phyloP scores from a whole-genome alignment of 345 rosid species.

The Eucalyptus caleyi region DNA sequence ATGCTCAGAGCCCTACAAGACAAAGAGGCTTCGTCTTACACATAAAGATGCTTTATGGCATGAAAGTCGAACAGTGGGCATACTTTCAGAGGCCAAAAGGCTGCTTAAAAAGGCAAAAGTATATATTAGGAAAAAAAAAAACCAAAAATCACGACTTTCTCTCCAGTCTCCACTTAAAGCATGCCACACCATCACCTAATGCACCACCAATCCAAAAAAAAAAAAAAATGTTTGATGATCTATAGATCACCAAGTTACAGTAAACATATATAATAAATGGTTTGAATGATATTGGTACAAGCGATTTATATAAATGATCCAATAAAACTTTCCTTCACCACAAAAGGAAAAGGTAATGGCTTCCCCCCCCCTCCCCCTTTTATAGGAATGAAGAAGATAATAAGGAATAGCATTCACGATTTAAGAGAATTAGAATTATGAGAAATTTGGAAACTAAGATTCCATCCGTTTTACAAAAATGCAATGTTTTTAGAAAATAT shows the following conservation, averaged over 20 bases:
- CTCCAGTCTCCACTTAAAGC: background rate
- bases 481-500: rapidly evolving
- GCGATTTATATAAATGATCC: no score
- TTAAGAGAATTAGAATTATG: rapidly evolving
- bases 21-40: background rate
- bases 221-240: background rate
- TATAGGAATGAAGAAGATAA: background rate
- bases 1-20: background rate
- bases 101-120: background rate
- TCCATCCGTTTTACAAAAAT: rapidly evolving
- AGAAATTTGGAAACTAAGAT: rapidly evolving
- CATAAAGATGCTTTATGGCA: background rate
- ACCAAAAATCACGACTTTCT: background rate
- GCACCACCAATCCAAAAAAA: background rate
- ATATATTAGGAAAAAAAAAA: background rate
- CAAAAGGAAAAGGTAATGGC: background rate
- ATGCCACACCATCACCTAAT: background rate
- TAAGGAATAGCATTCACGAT: background rate
- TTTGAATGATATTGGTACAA: background rate
- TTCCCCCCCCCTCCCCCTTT: background rate
- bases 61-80: background rate
- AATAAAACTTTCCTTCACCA: background rate
- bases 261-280: background rate
- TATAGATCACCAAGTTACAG: background rate
- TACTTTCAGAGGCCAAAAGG: background rate